phyloP scores from a whole-genome alignment of 2,329 filamentous ascomycete genomes.

The Colletotrichum eleusines region DNA sequence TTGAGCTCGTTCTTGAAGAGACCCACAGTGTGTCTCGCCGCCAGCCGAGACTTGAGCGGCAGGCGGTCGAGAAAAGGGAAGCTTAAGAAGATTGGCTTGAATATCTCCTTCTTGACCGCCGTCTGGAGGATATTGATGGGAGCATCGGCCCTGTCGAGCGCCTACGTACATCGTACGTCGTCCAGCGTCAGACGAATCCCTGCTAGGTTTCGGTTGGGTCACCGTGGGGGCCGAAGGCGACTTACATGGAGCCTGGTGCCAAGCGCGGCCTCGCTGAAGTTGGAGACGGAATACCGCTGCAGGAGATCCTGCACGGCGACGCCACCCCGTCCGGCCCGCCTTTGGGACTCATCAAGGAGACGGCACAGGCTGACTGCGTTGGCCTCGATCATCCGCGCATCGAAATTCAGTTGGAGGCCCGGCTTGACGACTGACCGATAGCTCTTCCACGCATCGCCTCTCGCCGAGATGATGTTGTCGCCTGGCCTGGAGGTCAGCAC shows the following conservation, averaged over 20 bases:
- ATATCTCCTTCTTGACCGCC: slow-evolving; percentile 50
- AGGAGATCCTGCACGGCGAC: slow-evolving; percentile 50
- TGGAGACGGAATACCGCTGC: slow-evolving; percentile 53
- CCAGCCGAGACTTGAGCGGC: slow-evolving; percentile 46
- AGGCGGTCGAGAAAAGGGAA: slow-evolving; percentile 50
- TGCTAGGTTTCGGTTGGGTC: background rate
- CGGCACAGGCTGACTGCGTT: slow-evolving; percentile 46
- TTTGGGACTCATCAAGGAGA: slow-evolving; percentile 49
- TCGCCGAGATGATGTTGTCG: slow-evolving; percentile 56
- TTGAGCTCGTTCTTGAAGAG: slow-evolving; percentile 47
- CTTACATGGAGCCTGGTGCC: slow-evolving; percentile 45
- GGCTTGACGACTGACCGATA: slow-evolving; percentile 53
- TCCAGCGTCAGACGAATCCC: slow-evolving; percentile 19
- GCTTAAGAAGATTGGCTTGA: slow-evolving; percentile 51
- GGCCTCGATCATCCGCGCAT: slow-evolving; percentile 43
- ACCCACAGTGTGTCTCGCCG: slow-evolving; percentile 46
- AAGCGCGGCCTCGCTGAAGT: slow-evolving; percentile 51
- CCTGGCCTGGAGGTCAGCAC: slow-evolving; percentile 43
- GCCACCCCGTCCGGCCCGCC: slow-evolving; percentile 42
- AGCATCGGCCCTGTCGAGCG: slow-evolving; percentile 43
- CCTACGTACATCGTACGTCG: slow-evolving; percentile 42
- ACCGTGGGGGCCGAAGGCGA: slow-evolving; percentile 15
- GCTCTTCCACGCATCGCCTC: slow-evolving; percentile 52
- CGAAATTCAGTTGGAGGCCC: slow-evolving; percentile 48
- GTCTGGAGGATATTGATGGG: slow-evolving; percentile 46